Percentiles rank a stretch among this genome's conserved stretches.
Evolutionary conservation across 2,329 filamentous ascomycete genomes (phyloP).

Genomic region (Fusarium scirpi): DNA sequence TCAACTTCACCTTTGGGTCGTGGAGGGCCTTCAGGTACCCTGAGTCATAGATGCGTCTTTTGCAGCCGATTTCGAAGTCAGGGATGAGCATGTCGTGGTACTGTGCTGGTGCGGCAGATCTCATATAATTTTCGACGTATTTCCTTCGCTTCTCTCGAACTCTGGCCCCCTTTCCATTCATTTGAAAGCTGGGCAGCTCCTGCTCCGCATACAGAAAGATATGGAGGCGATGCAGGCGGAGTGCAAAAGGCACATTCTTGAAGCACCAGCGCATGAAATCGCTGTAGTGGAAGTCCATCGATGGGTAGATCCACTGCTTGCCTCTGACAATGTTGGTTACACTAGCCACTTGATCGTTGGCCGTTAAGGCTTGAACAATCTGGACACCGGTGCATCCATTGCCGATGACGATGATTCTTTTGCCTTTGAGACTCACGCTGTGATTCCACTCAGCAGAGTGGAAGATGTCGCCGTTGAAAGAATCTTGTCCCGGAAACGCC

Average conservation of each 20-base stretch:
- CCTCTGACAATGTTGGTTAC: background rate
- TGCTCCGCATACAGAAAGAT: background rate
- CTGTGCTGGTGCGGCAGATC: background rate
- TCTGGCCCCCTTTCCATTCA: background rate
- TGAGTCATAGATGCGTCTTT: background rate
- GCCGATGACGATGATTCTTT: background rate
- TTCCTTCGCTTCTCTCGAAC: background rate
- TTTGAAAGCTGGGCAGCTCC: background rate
- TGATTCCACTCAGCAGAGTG: background rate
- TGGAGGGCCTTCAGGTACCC: background rate
- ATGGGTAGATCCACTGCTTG: constrained; percentile 4
- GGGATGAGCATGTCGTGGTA: constrained; percentile 5
- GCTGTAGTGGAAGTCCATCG: background rate
- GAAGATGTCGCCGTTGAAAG: background rate
- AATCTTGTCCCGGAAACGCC: background rate
- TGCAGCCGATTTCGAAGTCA: background rate
- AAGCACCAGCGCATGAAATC: background rate
- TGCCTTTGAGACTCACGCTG: background rate
- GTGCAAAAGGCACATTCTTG: background rate
- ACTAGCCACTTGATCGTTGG: background rate
- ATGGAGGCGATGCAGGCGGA: background rate
- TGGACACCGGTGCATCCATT: constrained; percentile 1
- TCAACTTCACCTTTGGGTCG: background rate
- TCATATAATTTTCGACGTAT: background rate
- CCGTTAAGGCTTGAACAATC: background rate